Evolutionary conservation across 2,329 filamentous ascomycete genomes (phyloP), one percentile per base, ranked within the genome.

Genomic region (Exophiala phaeomuriformis): DNA sequence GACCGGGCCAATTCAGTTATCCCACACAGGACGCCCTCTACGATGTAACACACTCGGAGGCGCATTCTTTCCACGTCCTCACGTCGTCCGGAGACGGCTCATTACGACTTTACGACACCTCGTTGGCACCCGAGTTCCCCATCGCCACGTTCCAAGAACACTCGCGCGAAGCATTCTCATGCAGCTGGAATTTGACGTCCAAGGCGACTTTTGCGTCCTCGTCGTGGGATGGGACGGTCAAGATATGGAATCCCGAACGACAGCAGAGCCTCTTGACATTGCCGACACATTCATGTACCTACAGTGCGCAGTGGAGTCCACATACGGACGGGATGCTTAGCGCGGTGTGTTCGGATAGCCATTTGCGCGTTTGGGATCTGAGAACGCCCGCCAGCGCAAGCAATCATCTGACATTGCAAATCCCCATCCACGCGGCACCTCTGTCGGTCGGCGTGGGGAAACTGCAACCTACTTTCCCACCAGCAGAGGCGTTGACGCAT

Each of bases 1-100:
- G 46, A 47, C 47, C 52, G 46, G 52, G 32, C 29, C 12, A 19
- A 3, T 45, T 32, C 62, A 91, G 87, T 67, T 98, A 91, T 74
- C 91, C 96, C 66, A 98, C 93, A 7, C 94, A 97, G 75, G 93
- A 98, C 70, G 88, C 90, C 42, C 85, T 97, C 60, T 98, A 95
- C 71, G 93, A 98, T 72, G 77, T 93, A 49, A 81, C 90, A 29
- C 97, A 93, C 90, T 95, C 90, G 12, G 93, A 98, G 74, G 82
- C 89, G 62, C 90, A 98, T 74, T 91, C 96, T 74, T 95, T 93
- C 71, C 93, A 98, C 73, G 76, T 96, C 48, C 79, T 95, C 19
- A 85, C 86, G 1, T 90, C 90, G 0, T 90, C 88, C 62, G 93
- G 93, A 60, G 93, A 98, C 72, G 93, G 93, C 51, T 91, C 88